phyloP scores from a whole-genome alignment of 2,329 filamentous ascomycete species.

The Diaporthe vexans region DNA sequence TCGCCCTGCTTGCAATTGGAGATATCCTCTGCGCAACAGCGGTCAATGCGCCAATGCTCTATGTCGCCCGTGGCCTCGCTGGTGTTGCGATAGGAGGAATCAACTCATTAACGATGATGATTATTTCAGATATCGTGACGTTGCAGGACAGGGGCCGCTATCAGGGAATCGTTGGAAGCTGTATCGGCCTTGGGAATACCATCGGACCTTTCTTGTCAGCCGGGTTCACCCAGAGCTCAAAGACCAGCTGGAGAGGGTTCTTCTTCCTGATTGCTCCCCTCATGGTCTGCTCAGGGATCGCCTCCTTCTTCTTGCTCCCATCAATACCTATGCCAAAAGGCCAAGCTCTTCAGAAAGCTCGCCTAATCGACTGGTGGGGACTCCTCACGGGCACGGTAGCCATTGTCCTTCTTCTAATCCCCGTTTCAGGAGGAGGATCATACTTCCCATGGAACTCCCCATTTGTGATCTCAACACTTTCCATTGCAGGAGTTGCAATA shows the following conservation, averaged over 20 bases:
- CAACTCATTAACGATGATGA: conserved; percentile 54
- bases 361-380: conserved; percentile 66
- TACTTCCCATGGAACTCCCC: conserved; percentile 67
- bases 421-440: conserved; percentile 67
- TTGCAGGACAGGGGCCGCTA: conserved; percentile 50
- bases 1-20: conserved; percentile 48
- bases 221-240: conserved; percentile 55
- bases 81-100: conserved; percentile 55
- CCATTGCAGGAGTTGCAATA: conserved; percentile 60
- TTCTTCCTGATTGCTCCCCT: conserved; percentile 64
- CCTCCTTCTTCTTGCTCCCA: conserved; percentile 61
- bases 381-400: conserved; percentile 62
- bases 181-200: conserved; percentile 60
- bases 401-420: conserved; percentile 68
- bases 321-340: conserved; percentile 58
- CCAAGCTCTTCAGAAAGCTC: conserved; percentile 57
- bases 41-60: conserved; percentile 50
- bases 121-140: conserved; percentile 54
- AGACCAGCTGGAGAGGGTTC: conserved; percentile 45
- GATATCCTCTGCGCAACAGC: conserved; percentile 53
- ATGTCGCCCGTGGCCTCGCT: conserved; percentile 52
- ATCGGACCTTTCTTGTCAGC: conserved; percentile 62
- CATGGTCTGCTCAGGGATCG: conserved; percentile 56
- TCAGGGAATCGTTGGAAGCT: conserved; percentile 59
- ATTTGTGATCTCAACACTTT: conserved; percentile 70